These are phyloP conservation scores for Cordyceps farinosa DNA, from an alignment of 2,329 filamentous ascomycete species.

Conservation along the genomic window DNA sequence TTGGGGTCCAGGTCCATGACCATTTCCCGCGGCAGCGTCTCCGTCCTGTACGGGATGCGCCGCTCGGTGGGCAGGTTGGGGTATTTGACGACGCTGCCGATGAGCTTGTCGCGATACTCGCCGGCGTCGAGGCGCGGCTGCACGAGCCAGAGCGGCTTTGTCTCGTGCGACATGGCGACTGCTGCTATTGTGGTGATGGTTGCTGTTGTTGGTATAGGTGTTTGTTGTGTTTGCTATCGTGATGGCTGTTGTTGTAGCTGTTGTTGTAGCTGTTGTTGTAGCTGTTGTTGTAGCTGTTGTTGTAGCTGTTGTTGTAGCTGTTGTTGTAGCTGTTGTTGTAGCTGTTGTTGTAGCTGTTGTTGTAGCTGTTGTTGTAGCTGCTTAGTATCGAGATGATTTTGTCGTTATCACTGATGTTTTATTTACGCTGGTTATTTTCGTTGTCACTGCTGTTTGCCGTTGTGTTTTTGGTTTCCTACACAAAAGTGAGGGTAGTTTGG, in stretches of 20 bases:
- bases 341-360: background rate
- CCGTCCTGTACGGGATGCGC: constrained; percentile 25
- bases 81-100: constrained; percentile 30
- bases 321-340: background rate
- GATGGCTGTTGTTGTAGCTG: background rate
- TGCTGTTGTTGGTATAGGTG: background rate
- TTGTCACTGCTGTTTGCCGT: background rate
- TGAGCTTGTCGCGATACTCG: constrained; percentile 29
- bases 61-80: constrained; percentile 27
- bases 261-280: background rate
- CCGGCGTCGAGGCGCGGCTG: constrained; percentile 27
- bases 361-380: background rate
- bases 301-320: background rate
- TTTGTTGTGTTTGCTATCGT: background rate
- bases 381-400: too few relatives aligned
- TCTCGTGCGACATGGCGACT: constrained; percentile 17
- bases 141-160: constrained; percentile 29
- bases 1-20: constrained; percentile 27
- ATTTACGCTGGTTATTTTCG: too few relatives aligned
- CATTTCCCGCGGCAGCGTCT: constrained; percentile 24
- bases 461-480: background rate
- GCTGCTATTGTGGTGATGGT: background rate
- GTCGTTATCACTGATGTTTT: too few relatives aligned
- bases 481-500: background rate
- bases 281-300: background rate